phyloP scores from a whole-genome alignment of 495 filamentous ascomycete species.

The Rhypophila decipiens region DNA sequence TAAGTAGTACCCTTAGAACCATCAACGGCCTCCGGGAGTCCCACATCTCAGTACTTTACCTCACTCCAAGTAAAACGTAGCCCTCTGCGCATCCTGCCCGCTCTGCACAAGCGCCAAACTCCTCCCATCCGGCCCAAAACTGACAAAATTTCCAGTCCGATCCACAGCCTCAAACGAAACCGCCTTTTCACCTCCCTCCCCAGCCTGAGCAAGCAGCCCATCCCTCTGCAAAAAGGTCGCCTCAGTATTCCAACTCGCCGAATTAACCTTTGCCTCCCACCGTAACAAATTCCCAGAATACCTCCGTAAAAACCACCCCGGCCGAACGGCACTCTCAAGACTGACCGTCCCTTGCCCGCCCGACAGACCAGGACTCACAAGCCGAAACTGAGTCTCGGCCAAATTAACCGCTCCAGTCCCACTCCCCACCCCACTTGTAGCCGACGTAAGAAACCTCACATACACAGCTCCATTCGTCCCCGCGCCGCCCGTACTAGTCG shows the following conservation, averaged over 20 bases:
- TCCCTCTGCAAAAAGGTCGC: constrained; percentile 13
- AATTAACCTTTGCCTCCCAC: constrained; percentile 7
- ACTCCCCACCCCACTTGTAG: background rate
- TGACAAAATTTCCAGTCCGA: constrained; percentile 7
- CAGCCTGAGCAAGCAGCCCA: too few relatives aligned
- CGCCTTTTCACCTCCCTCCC: constrained; percentile 5
- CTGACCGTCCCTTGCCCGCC: constrained; percentile 11
- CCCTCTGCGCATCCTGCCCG: background rate
- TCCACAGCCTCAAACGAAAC: constrained; percentile 16
- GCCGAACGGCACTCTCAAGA: constrained; percentile 15
- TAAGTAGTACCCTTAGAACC: too few relatives aligned
- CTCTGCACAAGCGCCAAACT: background rate
- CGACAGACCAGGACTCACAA: constrained; percentile 12
- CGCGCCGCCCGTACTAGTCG: too few relatives aligned
- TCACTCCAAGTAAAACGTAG: constrained; percentile 14
- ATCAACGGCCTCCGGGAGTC: too few relatives aligned
- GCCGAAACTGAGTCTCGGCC: constrained; percentile 13
- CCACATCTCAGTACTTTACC: too few relatives aligned
- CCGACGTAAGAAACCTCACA: too few relatives aligned
- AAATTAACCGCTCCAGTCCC: background rate
- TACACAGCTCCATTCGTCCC: too few relatives aligned
- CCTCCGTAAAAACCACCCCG: constrained; percentile 10
- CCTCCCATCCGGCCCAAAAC: constrained; percentile 1
- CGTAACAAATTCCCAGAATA: constrained; percentile 1
- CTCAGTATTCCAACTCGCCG: constrained; percentile 3